Evolutionary conservation across 352 stramenopile species (phyloP), one percentile per base, ranked within the genome.

Genomic region (Elongisporangium senticosum): DNA sequence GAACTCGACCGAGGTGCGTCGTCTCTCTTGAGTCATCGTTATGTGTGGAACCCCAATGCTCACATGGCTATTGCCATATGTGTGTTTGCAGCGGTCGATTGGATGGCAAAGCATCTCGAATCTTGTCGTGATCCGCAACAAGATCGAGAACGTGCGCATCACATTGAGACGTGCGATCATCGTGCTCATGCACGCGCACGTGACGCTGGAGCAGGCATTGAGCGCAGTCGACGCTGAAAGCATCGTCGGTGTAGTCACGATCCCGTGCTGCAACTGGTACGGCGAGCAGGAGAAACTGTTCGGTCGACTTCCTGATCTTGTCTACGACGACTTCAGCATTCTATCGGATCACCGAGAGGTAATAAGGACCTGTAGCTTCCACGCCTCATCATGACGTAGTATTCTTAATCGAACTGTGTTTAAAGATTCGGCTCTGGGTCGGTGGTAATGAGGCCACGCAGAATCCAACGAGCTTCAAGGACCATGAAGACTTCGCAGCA

Each of bases 261-360:
- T 91, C 33, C 84, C 81, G 15, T 93, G 84, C 63, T 93, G 84
- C 61, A 93, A 93, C 56, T 93, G 84, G 84, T 93, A 91, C 55
- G 75, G 78, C 13, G 62, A 79, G 19, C 84, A 93, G 49, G 80
- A 91, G 55, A 24, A 39, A 33, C 70, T 88, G 28, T 84, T 80
- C 49, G 71, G 64, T n/a, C 68, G 74, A 0, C 69, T 64, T 0
- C 81, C 81, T 1, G 72, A 89, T 50, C 53, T 93, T 37, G 84
- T 93, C 2, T 93, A 91, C 62, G 81, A 93, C 56, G 84, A 93
- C 54, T 89, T 89, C 49, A 90, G 84, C 53, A 86, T 93, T 40
- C 69, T 91, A 1, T 91, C 84, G 3, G 72, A 86, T 53, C 82
- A 93, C 61, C 70, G 84, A 11, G 84, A 93, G 71, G 78, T 93